Evolutionary conservation across 352 stramenopile species (phyloP), one percentile per base, ranked within the genome.

Genomic region (Plasmopara muralis): DNA sequence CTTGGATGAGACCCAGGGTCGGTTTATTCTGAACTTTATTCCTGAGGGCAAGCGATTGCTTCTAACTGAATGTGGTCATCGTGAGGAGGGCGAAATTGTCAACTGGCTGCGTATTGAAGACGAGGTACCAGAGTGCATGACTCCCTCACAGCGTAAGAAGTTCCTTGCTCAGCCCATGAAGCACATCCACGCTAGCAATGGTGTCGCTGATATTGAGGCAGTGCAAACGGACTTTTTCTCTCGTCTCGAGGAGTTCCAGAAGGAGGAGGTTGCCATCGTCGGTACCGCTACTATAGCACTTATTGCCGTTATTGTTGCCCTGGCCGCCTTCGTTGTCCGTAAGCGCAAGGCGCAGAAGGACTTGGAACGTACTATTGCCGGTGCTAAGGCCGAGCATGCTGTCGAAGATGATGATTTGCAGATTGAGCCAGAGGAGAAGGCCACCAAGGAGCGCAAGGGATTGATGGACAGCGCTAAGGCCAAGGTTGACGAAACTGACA

Each of bases 21-120:
- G 71, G 39, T 93, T 90, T 51, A 68, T 93, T n/a, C 55, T 93
- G 5, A 89, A 93, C 72, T 87, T 93, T 29, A 82, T 88, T 35
- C 77, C 79, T 16, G 80, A 90, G 42, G 78, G 79, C 53, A 86
- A 89, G 65, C 73, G 78, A 16, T 45, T 91, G 40, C 59, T 88
- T 56, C 62, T 93, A 35, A 90, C 78, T 0, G 81, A 91, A 62
- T 93, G 83, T 30, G 83, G 83, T 61, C 78, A 91, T 60, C 76
- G 78, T 71, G 83, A 91, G 53, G 77, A 83, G 20, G 80, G 83
- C 28, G 80, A 90, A 49, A 88, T 91, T 61, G 64, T 87, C 53
- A 93, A 93, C 72, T 93, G 83, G 83, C 58, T 93, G 40, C 83
- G 77, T 53, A 89, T 91, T 34, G 71, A 85, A 48, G 74, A 89